Conservation (phyloP, 2,329 filamentous ascomycete genomes). For the Teratosphaeria nubilosa region DNA sequence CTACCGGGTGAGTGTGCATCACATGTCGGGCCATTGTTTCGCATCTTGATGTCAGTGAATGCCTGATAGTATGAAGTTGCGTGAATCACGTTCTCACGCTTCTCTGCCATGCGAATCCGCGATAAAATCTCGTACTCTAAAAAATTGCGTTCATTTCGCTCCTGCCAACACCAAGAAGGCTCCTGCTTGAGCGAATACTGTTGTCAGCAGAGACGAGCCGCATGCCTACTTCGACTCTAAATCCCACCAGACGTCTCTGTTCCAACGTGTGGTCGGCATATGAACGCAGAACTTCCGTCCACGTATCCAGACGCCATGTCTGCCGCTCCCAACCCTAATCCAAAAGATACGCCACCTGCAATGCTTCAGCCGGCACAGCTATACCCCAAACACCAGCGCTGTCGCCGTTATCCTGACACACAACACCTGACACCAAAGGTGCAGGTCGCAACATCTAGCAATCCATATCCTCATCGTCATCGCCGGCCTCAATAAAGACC, state of each 20-base stretch:
- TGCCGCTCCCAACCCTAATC: too few species aligned
- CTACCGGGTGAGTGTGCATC: background rate
- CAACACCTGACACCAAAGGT: background rate
- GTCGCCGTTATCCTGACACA: background rate
- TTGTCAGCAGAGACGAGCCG: too few species aligned
- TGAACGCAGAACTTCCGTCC: too few species aligned
- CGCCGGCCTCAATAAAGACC: conserved; percentile 44
- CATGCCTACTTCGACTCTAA: too few species aligned
- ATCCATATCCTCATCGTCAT: conserved; percentile 31
- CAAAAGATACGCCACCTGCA: too few species aligned
- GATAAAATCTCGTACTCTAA: background rate
- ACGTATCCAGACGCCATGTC: too few species aligned
- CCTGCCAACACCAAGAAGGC: too few species aligned
- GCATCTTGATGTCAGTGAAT: background rate
- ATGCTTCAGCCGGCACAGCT: too few species aligned
- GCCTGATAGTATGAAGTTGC: background rate
- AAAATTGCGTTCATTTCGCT: background rate
- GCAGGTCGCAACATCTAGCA: conserved; percentile 3
- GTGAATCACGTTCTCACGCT: background rate
- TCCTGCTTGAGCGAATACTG: too few species aligned
- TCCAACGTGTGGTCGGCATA: background rate
- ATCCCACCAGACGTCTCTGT: background rate
- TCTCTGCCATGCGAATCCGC: too few species aligned
- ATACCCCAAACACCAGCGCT: background rate
- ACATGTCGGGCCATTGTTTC: background rate